Base-by-base conservation (phyloP, 1,284 basidiomycete genomes). In the Heterobasidion parviporum region DNA sequence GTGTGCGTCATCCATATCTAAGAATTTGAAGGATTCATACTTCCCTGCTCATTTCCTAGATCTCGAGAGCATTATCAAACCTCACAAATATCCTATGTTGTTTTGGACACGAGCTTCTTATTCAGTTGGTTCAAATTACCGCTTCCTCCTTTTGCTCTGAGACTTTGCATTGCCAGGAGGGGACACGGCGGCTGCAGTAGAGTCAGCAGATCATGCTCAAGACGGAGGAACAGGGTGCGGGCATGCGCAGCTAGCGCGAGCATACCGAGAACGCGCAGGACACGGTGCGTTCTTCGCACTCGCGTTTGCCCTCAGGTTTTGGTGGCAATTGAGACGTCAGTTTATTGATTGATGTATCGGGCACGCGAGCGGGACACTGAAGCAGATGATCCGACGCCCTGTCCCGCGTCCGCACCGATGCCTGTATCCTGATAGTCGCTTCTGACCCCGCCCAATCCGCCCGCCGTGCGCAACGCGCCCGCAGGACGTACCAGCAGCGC, bases 191-290 rank as follows among this genome's bases (percentile, higher is more conserved):
- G 49, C 72, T 99, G 53, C 85, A 94, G 62, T 94, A 97, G 60
- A 93, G 90, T 16, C 93, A 98, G 61, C 80, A 94, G 20, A 83
- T 99, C 49, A 96, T 96, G 7, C 74, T 99, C 32, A 95, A 99
- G 76, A 98, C 97, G 8, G 97, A 99, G 72, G 87, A 92, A 64
- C 86, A 98, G 41, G 97, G 97, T 9, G 86, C 94, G 12, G 94
- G 94, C 63, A 98, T 99, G 60, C 74, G 94, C 53, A 76, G 80
- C 2, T 97, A 99, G 74, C 74, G 97, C 60, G 97, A 98, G 69
- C 94, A 96, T 73, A 95, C 99, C 61, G 90, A 97, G 74, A 90
- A 97, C 67, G 83, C 95, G 18, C 77, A 96, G 65, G 90, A 94
- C 72, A 94, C 89, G 55, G 90, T 94, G 62, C 34, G 7, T 41